Percentiles rank a stretch among this genome's conserved stretches.
phyloP scores from a whole-genome alignment of 2,329 filamentous ascomycete genomes.

The Arthrobotrys pseudoclavata region DNA sequence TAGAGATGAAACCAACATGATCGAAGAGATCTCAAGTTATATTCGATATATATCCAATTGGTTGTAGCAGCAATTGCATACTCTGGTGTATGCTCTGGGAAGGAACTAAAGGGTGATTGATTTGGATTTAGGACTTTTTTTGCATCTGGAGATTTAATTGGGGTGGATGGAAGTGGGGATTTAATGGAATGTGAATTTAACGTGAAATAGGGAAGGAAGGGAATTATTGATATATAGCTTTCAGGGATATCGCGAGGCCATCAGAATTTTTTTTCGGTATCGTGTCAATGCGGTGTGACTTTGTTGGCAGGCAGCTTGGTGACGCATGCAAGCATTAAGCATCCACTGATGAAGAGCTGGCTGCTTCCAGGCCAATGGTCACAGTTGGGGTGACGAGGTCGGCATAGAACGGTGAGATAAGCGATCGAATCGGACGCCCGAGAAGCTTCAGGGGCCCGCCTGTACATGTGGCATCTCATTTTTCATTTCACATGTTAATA shows the following conservation, averaged over 20 bases:
- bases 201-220: not conserved
- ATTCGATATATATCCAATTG: conserved; percentile 6
- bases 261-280: conserved; percentile 10
- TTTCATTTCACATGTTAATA: conserved; percentile 35
- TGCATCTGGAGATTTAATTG: not conserved
- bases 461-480: not conserved
- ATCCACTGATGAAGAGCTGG: conserved; percentile 18
- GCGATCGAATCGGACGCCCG: conserved; percentile 44
- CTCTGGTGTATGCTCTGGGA: not conserved
- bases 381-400: conserved; percentile 14
- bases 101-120: not conserved
- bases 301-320: conserved; percentile 27
- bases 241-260: not conserved
- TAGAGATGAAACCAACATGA: conserved; percentile 25
- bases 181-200: not conserved
- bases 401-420: conserved; percentile 34
- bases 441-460: not conserved
- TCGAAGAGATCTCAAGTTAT: not conserved
- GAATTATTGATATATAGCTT: conserved; percentile 18
- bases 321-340: conserved; percentile 45
- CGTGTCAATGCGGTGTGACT: conserved; percentile 54
- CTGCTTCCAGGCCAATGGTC: conserved; percentile 34
- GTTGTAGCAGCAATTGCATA: conserved; percentile 14
- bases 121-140: conserved; percentile 4
- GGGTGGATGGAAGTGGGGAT: not conserved